These are phyloP conservation scores for Pseudogymnoascus sp. DNA, from an alignment of 2,329 filamentous ascomycete genomes.

Conservation along the genomic window DNA sequence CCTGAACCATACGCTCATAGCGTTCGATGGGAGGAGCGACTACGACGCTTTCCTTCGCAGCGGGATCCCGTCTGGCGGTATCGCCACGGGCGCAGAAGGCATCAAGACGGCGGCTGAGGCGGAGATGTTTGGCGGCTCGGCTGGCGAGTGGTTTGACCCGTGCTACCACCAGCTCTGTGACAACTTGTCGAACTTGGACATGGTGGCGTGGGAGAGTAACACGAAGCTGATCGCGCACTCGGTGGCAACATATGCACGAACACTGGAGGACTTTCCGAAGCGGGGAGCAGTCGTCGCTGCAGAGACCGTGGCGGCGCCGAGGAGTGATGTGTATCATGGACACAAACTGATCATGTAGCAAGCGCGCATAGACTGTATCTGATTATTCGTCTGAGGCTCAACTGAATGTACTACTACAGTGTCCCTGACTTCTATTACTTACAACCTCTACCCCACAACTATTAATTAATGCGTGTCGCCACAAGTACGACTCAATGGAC, in stretches of 20 bases:
- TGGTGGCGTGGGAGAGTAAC: constrained; percentile 54
- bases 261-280: constrained; percentile 59
- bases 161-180: constrained; percentile 60
- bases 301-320: constrained; percentile 27
- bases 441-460: no score
- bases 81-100: constrained; percentile 71
- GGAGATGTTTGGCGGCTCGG: constrained; percentile 62
- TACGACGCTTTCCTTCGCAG: constrained; percentile 70
- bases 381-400: no score
- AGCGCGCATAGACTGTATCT: background rate
- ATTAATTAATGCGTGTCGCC: no score
- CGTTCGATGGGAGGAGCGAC: constrained; percentile 73
- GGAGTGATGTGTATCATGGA: constrained; percentile 42
- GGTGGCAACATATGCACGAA: constrained; percentile 61
- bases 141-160: constrained; percentile 52
- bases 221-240: constrained; percentile 64
- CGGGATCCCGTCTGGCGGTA: constrained; percentile 67
- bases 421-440: no score
- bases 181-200: constrained; percentile 49
- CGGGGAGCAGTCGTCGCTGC: constrained; percentile 30
- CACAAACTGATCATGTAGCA: constrained; percentile 40
- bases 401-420: no score
- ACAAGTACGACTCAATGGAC: no score
- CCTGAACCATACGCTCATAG: constrained; percentile 61
- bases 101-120: constrained; percentile 64